phyloP scores from a whole-genome alignment of 164 flowering plant species.

The Kalanchoe fedtschenkoi region DNA sequence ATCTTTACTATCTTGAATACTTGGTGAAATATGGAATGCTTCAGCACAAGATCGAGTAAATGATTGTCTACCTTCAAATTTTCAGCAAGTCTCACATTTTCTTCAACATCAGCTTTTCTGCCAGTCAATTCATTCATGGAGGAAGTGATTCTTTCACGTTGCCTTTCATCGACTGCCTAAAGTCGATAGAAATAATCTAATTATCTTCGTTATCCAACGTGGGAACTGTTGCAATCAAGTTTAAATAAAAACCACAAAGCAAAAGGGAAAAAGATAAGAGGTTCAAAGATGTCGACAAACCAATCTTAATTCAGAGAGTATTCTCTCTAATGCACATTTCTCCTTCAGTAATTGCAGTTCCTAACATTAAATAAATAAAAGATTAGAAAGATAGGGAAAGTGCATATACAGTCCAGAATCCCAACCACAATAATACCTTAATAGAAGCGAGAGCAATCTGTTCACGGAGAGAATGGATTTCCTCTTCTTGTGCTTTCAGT shows the following conservation, averaged over 20 bases:
- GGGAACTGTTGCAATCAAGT: background rate
- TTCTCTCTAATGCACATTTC: constrained; percentile 67
- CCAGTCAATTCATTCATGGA: constrained; percentile 54
- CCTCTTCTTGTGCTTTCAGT: constrained; percentile 45
- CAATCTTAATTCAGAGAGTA: constrained; percentile 67
- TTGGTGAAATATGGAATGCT: background rate
- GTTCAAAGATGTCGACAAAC: constrained; percentile 27
- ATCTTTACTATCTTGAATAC: background rate
- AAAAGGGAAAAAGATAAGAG: background rate
- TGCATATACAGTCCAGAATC: background rate
- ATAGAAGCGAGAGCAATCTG: constrained; percentile 51
- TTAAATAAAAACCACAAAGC: background rate
- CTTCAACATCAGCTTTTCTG: constrained; percentile 74
- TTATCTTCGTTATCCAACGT: constrained; percentile 5
- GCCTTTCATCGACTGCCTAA: constrained; percentile 78
- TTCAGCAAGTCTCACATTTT: constrained; percentile 51
- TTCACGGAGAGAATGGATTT: constrained; percentile 51
- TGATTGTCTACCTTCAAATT: constrained; percentile 52
- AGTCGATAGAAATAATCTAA: constrained; percentile 10
- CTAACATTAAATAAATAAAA: constrained; percentile 25
- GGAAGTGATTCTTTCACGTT: constrained; percentile 49
- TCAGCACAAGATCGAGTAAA: background rate
- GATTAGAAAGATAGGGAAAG: background rate
- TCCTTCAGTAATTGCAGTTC: constrained; percentile 67
- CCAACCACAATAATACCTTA: constrained; percentile 33